Base-by-base conservation (phyloP, 2,329 filamentous ascomycete genomes). In the Ophiostoma triangulosporum region DNA sequence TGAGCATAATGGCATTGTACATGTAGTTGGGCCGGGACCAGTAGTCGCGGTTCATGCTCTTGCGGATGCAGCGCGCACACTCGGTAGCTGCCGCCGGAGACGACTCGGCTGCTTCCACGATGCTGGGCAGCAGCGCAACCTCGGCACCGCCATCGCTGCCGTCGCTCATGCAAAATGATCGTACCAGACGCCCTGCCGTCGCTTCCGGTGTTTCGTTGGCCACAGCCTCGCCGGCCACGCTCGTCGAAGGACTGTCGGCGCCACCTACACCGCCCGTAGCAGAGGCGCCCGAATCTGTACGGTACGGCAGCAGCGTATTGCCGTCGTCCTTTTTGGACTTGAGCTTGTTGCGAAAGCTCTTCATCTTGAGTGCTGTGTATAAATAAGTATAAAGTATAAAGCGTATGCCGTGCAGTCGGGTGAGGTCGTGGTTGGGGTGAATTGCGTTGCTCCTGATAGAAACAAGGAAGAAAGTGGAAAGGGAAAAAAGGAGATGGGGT, bases 1-100 rank as follows among this genome's bases (percentile, higher is more conserved):
- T 75, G 54, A 98, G 78, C 93, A 97, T 97, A 63, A 97, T 82
- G 58, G 88, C 85, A 70, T 97, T 96, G 75, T 96, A 97, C 68
- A 97, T 91, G 60, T 83, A 81, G 62, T 86, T 81, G 9, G 87
- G 73, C 46, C 72, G 73, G 26, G 68, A 65, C 61, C 69, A 80
- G 68, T 87, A 81, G 46, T 90, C 85, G 60, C 82, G 84, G 61
- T 80, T 76, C 56, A 98, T 73, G 66, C 84, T 91, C 66, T 88
- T 90, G 65, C 88, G 85, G 64, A 97, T 88, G 59, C 85, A 74
- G 59, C 79, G 73, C 50, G 89, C 88, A 61, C 87, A 88, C 62
- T 90, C 86, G 59, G 83, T 81, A 24, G 91, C 90, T 6, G 93
- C 93, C 48, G 75, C 73, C 8, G 93, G 91, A 48, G 88, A 95